Base-by-base conservation (phyloP, 2,329 filamentous ascomycete species). In the Lojkania enalia region DNA sequence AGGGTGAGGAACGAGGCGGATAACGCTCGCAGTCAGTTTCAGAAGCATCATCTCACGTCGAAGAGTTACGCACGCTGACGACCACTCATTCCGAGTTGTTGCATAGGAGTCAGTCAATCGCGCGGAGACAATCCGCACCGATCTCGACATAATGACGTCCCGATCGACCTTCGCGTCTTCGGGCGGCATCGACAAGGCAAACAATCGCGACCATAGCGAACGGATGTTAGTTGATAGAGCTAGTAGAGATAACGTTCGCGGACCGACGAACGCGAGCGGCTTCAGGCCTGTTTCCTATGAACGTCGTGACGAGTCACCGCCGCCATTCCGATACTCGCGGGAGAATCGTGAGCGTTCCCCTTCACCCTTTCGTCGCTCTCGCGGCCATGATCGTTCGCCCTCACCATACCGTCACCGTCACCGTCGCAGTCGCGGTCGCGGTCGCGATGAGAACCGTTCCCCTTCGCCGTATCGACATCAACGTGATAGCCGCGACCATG, bases 181-280 rank as follows among this genome's bases (percentile, higher is more conserved):
- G 44, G 61, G 62, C 53, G 63, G 65, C 51, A 52, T 63, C 37
- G 20, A 58, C 49, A 69, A 68, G 64, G 64, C 66, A 68, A 68
- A 65, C 58, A 63, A 41, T 43, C 48, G 49, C 53, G 57, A 49
- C 51, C 62, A 61, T 48, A 42, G 46, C 51, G 7, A n/a, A 7
- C 23, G 23, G n/a, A 27, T n/a, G 7, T 7, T n/a, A n/a, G 23
- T 27, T 27, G 49, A 54, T 56, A 67, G 64, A 57, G 54, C 52
- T 51, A n/a, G 9, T 27, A 27, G 35, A 23, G 19, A 27, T 19
- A 27, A 4, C 29, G 18, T 16, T n/a, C 7, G 23, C 7, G 23
- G 18, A 19, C 12, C 2, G 4, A 20, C 15, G 21, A 5, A 14
- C 9, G 15, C 7, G 11, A 21, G 15, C 18, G 9, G 20, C 15